Evolutionary conservation across 2,329 filamentous ascomycete species (phyloP).

Genomic region (Fusarium subglutinans): DNA sequence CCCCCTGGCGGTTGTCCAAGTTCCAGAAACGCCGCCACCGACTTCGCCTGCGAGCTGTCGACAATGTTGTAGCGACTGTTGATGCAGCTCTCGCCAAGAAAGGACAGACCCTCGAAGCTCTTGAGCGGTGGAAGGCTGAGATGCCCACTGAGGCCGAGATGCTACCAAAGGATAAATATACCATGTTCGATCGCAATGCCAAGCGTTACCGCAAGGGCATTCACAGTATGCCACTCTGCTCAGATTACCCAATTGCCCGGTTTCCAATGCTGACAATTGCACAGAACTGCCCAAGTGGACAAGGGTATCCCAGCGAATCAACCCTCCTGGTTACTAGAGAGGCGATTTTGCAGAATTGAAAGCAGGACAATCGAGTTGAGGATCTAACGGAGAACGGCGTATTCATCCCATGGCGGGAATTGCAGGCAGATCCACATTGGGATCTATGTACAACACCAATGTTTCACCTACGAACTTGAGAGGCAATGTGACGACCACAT

Average conservation of each 20-base stretch:
- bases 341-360: slow-evolving; percentile 11
- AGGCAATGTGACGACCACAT: slow-evolving; percentile 33
- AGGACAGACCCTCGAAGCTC: slow-evolving; percentile 75
- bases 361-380: slow-evolving; percentile 9
- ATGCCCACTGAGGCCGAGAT: slow-evolving; percentile 98
- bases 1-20: slow-evolving; percentile 91
- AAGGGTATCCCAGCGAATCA: slow-evolving; percentile 90
- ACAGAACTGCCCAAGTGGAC: slow-evolving; percentile 92
- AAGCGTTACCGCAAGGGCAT: slow-evolving; percentile 97
- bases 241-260: background rate
- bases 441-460: slow-evolving; percentile 45
- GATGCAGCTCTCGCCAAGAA: slow-evolving; percentile 80
- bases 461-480: slow-evolving; percentile 40
- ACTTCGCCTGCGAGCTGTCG: slow-evolving; percentile 83
- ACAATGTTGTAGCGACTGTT: slow-evolving; percentile 85
- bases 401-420: slow-evolving; percentile 34
- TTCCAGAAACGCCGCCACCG: slow-evolving; percentile 92
- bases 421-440: slow-evolving; percentile 25
- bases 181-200: slow-evolving; percentile 94
- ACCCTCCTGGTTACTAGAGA: slow-evolving; percentile 91
- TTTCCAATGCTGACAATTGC: slow-evolving; percentile 29
- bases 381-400: slow-evolving; percentile 35
- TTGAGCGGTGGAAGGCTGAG: slow-evolving; percentile 92
- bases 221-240: slow-evolving; percentile 76
- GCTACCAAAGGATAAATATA: slow-evolving; percentile 97